Percentiles rank a stretch among this genome's conserved stretches.
Evolutionary conservation across 2,329 filamentous ascomycete species (phyloP).

Genomic region (Colletotrichum sp.): DNA sequence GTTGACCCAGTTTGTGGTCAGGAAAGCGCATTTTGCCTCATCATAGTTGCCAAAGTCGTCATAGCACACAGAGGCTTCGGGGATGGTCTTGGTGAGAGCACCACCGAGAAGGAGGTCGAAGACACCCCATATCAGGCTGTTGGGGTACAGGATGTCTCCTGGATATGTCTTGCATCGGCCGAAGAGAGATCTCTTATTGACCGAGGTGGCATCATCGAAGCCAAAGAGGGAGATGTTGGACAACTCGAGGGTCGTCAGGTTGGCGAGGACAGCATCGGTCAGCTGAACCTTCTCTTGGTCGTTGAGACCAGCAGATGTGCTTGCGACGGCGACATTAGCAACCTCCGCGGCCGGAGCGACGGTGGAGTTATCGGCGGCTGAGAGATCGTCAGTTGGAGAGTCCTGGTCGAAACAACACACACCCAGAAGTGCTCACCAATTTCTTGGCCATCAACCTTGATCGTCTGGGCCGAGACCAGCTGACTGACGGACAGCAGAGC

Average conservation of each 20-base stretch:
- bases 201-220: conserved; percentile 29
- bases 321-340: not conserved
- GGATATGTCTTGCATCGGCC: conserved; percentile 38
- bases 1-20: conserved; percentile 33
- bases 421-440: conserved; percentile 22
- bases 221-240: conserved; percentile 36
- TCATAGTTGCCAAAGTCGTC: conserved; percentile 35
- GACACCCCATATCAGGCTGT: conserved; percentile 31
- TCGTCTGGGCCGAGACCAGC: conserved; percentile 26
- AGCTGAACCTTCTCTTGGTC: conserved; percentile 33
- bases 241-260: conserved; percentile 33
- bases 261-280: conserved; percentile 36
- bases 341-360: conserved; percentile 26
- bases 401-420: not conserved
- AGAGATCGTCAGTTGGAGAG: not conserved
- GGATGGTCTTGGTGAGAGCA: conserved; percentile 34
- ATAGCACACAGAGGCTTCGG: conserved; percentile 38
- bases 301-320: conserved; percentile 4
- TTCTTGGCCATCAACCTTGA: conserved; percentile 27
- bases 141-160: conserved; percentile 35
- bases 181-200: conserved; percentile 24
- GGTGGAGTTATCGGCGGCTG: conserved; percentile 26
- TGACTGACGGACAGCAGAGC: conserved; percentile 13
- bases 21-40: conserved; percentile 31
- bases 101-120: conserved; percentile 40